phyloP scores from a whole-genome alignment of 768 basidiomycete genomes.

The Hysterangium stoloniferum region DNA sequence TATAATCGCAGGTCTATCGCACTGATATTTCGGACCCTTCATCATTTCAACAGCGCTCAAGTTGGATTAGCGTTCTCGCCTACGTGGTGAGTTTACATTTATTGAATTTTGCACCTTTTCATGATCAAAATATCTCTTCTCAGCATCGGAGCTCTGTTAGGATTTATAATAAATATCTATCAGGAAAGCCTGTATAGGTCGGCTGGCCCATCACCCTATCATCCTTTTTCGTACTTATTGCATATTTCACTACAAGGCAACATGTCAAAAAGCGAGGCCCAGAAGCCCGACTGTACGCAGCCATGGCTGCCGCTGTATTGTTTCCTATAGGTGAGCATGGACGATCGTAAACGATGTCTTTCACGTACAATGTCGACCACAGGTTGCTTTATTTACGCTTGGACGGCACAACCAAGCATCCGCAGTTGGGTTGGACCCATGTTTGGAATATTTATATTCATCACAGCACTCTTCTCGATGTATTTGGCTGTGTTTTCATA shows the following conservation, averaged over 20 bases:
- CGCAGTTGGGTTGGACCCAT: slow-evolving; percentile 27
- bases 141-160: slow-evolving; percentile 15
- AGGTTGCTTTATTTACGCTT: slow-evolving; percentile 26
- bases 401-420: slow-evolving; percentile 20
- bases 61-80: slow-evolving; percentile 26
- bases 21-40: slow-evolving; percentile 24
- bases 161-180: slow-evolving; percentile 13
- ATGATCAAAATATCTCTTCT: slow-evolving; percentile 19
- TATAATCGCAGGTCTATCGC: slow-evolving; percentile 17
- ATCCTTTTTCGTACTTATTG: not conserved
- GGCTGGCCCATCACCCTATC: slow-evolving; percentile 3
- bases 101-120: slow-evolving; percentile 20
- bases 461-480: slow-evolving; percentile 34
- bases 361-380: not conserved
- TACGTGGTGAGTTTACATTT: slow-evolving; percentile 19
- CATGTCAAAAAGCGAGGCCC: slow-evolving; percentile 26
- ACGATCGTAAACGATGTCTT: not conserved
- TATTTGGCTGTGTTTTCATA: slow-evolving; percentile 56
- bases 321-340: slow-evolving; percentile 17
- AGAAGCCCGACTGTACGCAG: slow-evolving; percentile 55
- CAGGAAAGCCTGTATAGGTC: slow-evolving; percentile 14
- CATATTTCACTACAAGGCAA: not conserved
- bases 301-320: slow-evolving; percentile 43
- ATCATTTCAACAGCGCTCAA: slow-evolving; percentile 24
- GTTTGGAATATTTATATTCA: slow-evolving; percentile 32